Base-by-base conservation (phyloP, 495 filamentous ascomycete genomes). In the Penicillium maclennaniae region DNA sequence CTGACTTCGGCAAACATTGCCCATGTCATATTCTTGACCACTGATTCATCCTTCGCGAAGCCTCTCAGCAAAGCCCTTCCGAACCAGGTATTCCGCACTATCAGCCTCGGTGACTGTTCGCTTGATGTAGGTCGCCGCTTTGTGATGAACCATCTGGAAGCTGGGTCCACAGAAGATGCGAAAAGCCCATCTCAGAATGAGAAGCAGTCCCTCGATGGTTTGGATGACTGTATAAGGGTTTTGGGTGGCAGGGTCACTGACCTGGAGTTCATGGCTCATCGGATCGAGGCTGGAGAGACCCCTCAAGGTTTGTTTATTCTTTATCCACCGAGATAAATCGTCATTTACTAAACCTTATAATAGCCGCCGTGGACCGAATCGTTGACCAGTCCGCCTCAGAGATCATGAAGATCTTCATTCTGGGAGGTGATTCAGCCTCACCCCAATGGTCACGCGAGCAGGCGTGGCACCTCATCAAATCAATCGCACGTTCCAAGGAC, bases 21-120 rank as follows among this genome's bases (percentile, higher is more conserved):
- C 3, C 93, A 97, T 67, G 92, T 98, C 55, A 87, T 98, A 43
- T 96, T 97, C 75, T 78, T 98, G n/a, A 96, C 92, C 0, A 89
- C 88, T 56, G 95, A 98, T 55, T 81, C 89, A 3, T 88, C 91
- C 3, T 96, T 87, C 69, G 83, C 87, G 14, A 98, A 98, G 60
- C 86, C 88, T 7, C 78, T 98, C 2, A 85, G 87, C 62, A 92
- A 88, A 67, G 85, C 89, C 0, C 78, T 98, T 15, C 93, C 93
- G 0, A 92, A 96, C 61, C 85, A 92, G 16, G 88, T 97, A 23
- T 92, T 96, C 77, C 85, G 88, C 54, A 84, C 87, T 21, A 86
- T 96, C 48, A 79, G 86, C 0, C 75, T 98, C 17, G 87, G 89
- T 12, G 93, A 98, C 63, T 87, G 92, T 54, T 84, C 86, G 0